Evolutionary conservation across 495 filamentous ascomycete species (phyloP), one percentile per base, ranked within the genome.

Genomic region (Xylaria grammica): DNA sequence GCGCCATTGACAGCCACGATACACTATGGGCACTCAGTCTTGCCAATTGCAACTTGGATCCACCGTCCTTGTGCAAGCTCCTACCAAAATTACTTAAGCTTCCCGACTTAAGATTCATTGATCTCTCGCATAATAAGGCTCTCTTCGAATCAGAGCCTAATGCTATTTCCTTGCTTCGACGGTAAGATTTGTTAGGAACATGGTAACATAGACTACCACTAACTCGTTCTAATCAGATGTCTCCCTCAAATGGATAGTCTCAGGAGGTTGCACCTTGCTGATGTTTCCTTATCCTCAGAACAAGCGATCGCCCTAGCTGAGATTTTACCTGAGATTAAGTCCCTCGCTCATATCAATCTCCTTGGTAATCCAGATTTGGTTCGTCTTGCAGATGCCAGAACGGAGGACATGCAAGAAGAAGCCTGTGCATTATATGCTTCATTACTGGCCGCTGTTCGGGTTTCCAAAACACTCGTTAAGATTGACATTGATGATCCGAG

Each of bases 381-480:
- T 5, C 81, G 83, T 17, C 76, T 96, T 29, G 88, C 91, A 4
- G 77, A 84, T 56, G 88, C 87, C 27, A 88, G 85, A 34, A 89
- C 84, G 38, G 90, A 95, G 62, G 87, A 85, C 34, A 81, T 78
- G 20, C 90, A 96, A 72, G 93, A 99, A 75, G 95, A 98, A 75
- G 93, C 94, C 0, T 97, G 91, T 69, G 95, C 95, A 22, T 79
- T 98, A 3, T 97, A 96, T 73, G 93, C 95, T 7, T 96, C 93
- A 19, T 81, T 98, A 60, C 90, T 97, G 78, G 90, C 91, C 26
- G 94, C 94, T 6, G 91, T 92, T 6, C 87, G 93, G 24, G 90
- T 97, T 0, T 95, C 92, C 13, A 82, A 86, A 20, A 89, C 90
- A 11, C 85, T 99, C 44, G 89, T 99, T 22, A 92, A 92, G 55